A percentile compares a stretch with the other conserved stretches of the same genome.
Evolutionary conservation across 768 basidiomycete genomes (phyloP).

Genomic region (Boletus reticulatus): DNA sequence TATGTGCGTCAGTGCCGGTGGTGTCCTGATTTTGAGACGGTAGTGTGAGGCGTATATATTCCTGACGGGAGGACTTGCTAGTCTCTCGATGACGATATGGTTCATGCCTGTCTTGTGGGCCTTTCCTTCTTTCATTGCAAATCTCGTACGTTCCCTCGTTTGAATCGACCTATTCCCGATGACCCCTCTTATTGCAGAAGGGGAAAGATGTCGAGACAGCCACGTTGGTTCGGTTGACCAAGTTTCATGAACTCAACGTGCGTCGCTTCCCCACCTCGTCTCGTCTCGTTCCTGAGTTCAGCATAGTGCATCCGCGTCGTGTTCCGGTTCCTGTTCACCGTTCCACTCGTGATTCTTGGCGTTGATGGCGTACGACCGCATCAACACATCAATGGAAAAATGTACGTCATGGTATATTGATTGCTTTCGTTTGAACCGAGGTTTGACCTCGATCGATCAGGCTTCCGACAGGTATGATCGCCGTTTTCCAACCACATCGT

Average conservation of each 20-base stretch:
- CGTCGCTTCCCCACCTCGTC: slow-evolving; percentile 22
- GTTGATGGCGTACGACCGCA: slow-evolving; percentile 66
- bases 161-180: neutral
- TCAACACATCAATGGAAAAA: slow-evolving; percentile 60
- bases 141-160: slow-evolving; percentile 46
- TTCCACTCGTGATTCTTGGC: slow-evolving; percentile 64
- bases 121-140: slow-evolving; percentile 64
- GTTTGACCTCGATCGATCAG: slow-evolving; percentile 12
- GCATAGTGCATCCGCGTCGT: slow-evolving; percentile 62
- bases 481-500: no score
- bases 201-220: slow-evolving; percentile 58
- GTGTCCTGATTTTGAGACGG: slow-evolving; percentile 9
- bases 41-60: slow-evolving; percentile 72
- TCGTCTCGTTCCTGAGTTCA: neutral
- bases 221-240: slow-evolving; percentile 69
- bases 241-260: slow-evolving; percentile 82
- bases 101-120: slow-evolving; percentile 71
- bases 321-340: slow-evolving; percentile 70
- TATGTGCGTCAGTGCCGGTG: neutral
- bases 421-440: neutral
- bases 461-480: slow-evolving; percentile 23
- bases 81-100: slow-evolving; percentile 68
- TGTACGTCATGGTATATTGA: slow-evolving; percentile 30
- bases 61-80: slow-evolving; percentile 66
- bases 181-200: slow-evolving; percentile 37